Conservation (phyloP, 1,284 basidiomycete genomes). For the Bjerkandera adusta region DNA sequence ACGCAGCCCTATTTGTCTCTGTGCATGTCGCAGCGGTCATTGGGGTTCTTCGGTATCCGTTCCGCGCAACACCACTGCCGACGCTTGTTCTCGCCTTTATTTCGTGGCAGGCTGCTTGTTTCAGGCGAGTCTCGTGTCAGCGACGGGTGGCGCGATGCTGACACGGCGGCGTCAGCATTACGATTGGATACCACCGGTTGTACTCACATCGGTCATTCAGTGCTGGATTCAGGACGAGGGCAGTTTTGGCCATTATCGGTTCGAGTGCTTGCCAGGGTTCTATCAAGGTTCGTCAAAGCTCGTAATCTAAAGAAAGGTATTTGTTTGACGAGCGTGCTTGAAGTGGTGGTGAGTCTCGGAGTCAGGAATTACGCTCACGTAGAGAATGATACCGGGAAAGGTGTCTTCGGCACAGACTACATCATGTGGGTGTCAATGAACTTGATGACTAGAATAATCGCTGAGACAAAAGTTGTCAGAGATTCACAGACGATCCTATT, state of each 20-base stretch:
- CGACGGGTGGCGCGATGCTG: conserved; percentile 5
- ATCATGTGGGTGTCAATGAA: conserved; percentile 55
- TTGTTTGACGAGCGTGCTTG: background rate
- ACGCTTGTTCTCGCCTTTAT: conserved; percentile 54
- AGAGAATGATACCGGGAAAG: conserved; percentile 32
- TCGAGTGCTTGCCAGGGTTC: conserved; percentile 70
- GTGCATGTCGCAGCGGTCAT: conserved; percentile 59
- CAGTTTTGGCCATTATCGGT: conserved; percentile 62
- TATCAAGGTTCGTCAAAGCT: conserved; percentile 41
- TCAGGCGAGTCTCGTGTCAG: conserved; percentile 46
- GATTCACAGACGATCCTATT: conserved; percentile 72
- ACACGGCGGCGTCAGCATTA: conserved; percentile 45
- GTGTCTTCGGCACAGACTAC: conserved; percentile 73
- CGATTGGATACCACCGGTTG: conserved; percentile 74
- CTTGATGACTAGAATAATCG: background rate
- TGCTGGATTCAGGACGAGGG: conserved; percentile 52
- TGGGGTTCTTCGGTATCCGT: conserved; percentile 52
- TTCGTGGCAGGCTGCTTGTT: conserved; percentile 70
- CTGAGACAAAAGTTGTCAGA: conserved; percentile 33
- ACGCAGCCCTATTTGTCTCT: conserved; percentile 63
- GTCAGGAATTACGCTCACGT: background rate
- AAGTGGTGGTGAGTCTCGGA: conserved; percentile 47
- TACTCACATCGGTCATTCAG: conserved; percentile 75
- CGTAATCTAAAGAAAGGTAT: background rate
- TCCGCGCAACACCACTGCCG: conserved; percentile 39